These are phyloP conservation scores for Coemansia sp. DNA, from an alignment of 192 early-diverging fungal genomes.

Conservation along the genomic window DNA sequence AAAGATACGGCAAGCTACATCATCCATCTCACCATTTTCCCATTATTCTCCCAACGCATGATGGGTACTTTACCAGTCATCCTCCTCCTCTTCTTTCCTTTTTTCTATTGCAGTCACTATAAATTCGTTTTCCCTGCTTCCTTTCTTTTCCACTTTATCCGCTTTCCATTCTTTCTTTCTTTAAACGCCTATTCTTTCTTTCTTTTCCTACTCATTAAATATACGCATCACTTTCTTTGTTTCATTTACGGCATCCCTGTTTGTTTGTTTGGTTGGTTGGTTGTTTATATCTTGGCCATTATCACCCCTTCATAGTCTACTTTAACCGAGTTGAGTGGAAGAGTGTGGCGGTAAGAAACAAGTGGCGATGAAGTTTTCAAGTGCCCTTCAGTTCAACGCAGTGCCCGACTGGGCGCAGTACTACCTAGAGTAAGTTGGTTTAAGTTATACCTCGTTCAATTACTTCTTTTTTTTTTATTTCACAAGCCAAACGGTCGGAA, in stretches of 20 bases:
- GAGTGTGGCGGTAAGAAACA: background rate
- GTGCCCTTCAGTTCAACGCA: conserved; percentile 88
- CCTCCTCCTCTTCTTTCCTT: background rate
- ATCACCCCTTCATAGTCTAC: background rate
- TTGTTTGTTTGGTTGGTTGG: background rate
- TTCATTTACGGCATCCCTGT: background rate
- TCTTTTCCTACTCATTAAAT: background rate
- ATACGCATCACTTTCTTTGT: background rate
- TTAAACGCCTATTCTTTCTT: background rate
- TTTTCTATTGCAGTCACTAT: background rate
- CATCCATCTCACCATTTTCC: background rate
- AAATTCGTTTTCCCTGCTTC: background rate
- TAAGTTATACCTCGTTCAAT: background rate
- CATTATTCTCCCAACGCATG: background rate
- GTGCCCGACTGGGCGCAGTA: conserved; percentile 84
- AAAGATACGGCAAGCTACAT: too few species aligned
- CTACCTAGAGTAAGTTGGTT: conserved; percentile 66
- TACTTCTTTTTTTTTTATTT: background rate
- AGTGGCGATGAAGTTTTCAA: conserved; percentile 85
- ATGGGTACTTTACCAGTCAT: background rate
- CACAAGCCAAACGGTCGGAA: background rate
- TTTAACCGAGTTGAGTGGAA: background rate
- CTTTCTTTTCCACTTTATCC: background rate
- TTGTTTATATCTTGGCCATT: background rate
- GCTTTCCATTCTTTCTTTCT: background rate